Percentiles rank a stretch among this genome's conserved stretches.
Evolutionary conservation across 83 land plant genomes (phyloP).

Genomic region (Picea abies): DNA sequence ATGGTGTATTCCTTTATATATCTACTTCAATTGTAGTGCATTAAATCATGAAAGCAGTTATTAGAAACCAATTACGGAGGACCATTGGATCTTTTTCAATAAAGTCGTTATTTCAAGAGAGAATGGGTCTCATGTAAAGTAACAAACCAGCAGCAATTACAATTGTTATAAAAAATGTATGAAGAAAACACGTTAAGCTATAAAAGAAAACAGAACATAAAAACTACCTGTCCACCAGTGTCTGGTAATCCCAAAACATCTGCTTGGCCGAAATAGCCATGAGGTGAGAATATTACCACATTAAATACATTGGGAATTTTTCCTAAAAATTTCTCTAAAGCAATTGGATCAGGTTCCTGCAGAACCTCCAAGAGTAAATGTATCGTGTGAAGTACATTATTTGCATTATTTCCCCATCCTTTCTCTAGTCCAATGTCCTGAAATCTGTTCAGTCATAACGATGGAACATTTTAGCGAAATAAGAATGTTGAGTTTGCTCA

Average conservation of each 20-base stretch:
- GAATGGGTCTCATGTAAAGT: background rate
- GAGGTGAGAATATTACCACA: constrained; percentile 86
- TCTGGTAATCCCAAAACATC: constrained; percentile 95
- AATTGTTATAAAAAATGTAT: background rate
- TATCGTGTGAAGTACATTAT: constrained; percentile 64
- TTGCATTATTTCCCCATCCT: constrained; percentile 92
- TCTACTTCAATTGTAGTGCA: background rate
- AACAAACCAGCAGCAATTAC: background rate
- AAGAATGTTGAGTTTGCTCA: background rate
- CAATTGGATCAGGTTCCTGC: constrained; percentile 88
- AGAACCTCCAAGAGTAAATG: constrained; percentile 69
- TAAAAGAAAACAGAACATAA: background rate
- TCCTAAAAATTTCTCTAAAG: constrained; percentile 73
- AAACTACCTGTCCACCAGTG: constrained; percentile 89
- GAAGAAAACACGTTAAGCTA: background rate
- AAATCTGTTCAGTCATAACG: constrained; percentile 35
- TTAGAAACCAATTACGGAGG: background rate
- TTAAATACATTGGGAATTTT: constrained; percentile 76
- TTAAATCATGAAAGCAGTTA: background rate
- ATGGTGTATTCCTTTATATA: background rate
- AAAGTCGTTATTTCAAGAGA: background rate
- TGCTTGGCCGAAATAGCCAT: constrained; percentile 95
- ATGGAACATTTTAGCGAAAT: background rate
- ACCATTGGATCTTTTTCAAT: background rate
- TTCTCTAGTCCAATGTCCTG: constrained; percentile 87